Evolutionary conservation across 768 basidiomycete species (phyloP).

Genomic region (Suillus subalutaceus): DNA sequence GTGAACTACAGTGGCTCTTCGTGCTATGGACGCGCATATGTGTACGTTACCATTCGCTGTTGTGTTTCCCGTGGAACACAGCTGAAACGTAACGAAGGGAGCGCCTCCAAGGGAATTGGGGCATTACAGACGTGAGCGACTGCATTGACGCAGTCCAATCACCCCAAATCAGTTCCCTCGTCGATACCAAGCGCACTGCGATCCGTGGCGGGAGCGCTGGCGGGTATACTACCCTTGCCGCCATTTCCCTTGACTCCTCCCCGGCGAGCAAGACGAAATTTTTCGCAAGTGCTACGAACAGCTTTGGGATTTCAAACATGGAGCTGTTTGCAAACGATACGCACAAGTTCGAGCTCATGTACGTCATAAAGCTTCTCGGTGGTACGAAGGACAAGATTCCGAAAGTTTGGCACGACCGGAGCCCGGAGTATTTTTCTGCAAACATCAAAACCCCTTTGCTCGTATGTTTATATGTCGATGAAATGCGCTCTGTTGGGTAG

Average conservation of each 20-base stretch:
- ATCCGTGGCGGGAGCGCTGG: slow-evolving; percentile 78
- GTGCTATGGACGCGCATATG: slow-evolving; percentile 70
- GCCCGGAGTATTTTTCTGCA: slow-evolving; percentile 63
- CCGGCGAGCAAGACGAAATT: slow-evolving; percentile 62
- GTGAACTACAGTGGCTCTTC: slow-evolving; percentile 79
- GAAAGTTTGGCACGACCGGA: slow-evolving; percentile 58
- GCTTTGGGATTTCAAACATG: slow-evolving; percentile 74
- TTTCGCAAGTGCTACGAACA: slow-evolving; percentile 64
- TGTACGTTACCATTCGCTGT: slow-evolving; percentile 29
- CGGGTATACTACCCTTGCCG: slow-evolving; percentile 67
- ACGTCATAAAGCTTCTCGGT: slow-evolving; percentile 64
- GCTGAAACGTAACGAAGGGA: slow-evolving; percentile 33
- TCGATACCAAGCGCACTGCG: slow-evolving; percentile 64
- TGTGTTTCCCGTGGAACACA: not conserved
- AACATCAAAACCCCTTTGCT: slow-evolving; percentile 65
- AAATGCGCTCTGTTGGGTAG: slow-evolving; percentile 20
- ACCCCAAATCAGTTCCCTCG: slow-evolving; percentile 42
- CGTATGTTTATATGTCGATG: slow-evolving; percentile 45
- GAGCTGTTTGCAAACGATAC: slow-evolving; percentile 57
- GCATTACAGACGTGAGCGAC: slow-evolving; percentile 69
- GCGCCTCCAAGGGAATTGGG: slow-evolving; percentile 67
- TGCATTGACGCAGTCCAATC: slow-evolving; percentile 53
- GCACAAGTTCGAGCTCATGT: slow-evolving; percentile 72
- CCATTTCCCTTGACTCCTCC: slow-evolving; percentile 42
- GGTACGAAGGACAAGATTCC: slow-evolving; percentile 55